Percentiles rank a stretch among this genome's conserved stretches.
Evolutionary conservation across 345 rosid species (phyloP).

Genomic region (Aethionema arabicum): DNA sequence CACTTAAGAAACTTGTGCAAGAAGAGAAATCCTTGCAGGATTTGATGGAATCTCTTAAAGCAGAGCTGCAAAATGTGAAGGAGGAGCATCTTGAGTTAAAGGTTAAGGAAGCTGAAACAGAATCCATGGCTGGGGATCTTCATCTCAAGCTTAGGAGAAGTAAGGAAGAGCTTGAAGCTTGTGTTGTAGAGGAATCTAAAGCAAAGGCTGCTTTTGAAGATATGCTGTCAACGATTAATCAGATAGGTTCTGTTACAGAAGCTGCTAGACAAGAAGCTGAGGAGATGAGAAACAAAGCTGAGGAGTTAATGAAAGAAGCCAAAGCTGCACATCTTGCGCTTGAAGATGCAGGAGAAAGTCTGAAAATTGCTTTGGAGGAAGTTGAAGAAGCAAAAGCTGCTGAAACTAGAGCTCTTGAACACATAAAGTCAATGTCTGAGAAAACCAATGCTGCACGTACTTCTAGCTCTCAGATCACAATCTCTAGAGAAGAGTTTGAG

Average conservation of each 20-base stretch:
- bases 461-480: conserved; percentile 66
- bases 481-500: conserved; percentile 80
- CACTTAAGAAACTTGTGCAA: conserved; percentile 65
- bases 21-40: conserved; percentile 68
- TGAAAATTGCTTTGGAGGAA: conserved; percentile 75
- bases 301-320: conserved; percentile 64
- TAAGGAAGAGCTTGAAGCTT: conserved; percentile 77
- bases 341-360: conserved; percentile 68
- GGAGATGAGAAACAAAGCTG: conserved; percentile 69
- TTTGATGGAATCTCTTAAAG: conserved; percentile 68
- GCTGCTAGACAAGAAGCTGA: conserved; percentile 64
- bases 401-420: conserved; percentile 68
- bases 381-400: conserved; percentile 83
- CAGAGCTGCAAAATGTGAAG: conserved; percentile 73
- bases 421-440: conserved; percentile 63
- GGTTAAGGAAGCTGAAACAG: conserved; percentile 82
- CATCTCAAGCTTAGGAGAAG: conserved; percentile 70
- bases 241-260: conserved; percentile 68
- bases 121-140: conserved; percentile 76
- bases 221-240: conserved; percentile 71
- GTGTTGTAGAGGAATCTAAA: conserved; percentile 62
- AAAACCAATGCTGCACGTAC: conserved; percentile 73
- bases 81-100: conserved; percentile 63
- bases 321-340: conserved; percentile 55
- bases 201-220: conserved; percentile 70